phyloP scores from a whole-genome alignment of 75 land plant species.

The Azolla pinnata region DNA sequence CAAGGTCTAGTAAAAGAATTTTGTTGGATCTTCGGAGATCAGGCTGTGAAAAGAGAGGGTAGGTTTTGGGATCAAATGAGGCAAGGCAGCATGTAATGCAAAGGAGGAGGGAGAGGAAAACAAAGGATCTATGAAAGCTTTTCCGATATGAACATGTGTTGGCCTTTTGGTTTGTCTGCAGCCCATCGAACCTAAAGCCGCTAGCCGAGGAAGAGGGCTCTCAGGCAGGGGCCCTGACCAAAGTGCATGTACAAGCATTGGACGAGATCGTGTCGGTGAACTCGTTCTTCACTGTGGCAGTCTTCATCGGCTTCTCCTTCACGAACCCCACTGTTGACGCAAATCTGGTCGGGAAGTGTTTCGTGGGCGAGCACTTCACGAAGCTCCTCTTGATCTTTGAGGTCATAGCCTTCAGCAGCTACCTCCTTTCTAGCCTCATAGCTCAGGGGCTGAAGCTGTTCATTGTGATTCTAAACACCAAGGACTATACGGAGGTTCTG shows the following conservation, averaged over 20 bases:
- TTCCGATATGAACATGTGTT: too few relatives aligned
- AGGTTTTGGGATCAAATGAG: too few relatives aligned
- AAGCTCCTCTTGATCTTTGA: slow-evolving; percentile 58
- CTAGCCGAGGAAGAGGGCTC: too few relatives aligned
- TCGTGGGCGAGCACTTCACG: slow-evolving; percentile 15
- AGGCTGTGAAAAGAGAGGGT: too few relatives aligned
- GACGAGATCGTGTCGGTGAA: slow-evolving; percentile 84
- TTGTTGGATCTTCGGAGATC: too few relatives aligned
- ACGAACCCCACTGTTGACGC: slow-evolving; percentile 47
- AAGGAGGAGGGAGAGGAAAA: too few relatives aligned
- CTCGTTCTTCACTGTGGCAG: slow-evolving; percentile 82
- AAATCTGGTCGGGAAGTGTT: slow-evolving; percentile 20
- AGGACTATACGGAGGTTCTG: background rate
- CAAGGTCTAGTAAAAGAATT: too few relatives aligned
- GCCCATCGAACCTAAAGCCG: too few relatives aligned
- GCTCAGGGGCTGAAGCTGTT: slow-evolving; percentile 72
- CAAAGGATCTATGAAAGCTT: too few relatives aligned
- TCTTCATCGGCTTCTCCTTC: slow-evolving; percentile 66
- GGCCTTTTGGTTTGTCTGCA: too few relatives aligned
- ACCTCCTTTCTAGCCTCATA: slow-evolving; percentile 87
- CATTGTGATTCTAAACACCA: background rate
- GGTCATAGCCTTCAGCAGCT: slow-evolving; percentile 77
- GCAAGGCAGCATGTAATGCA: too few relatives aligned
- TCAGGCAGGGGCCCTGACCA: too few relatives aligned
- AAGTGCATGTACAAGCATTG: slow-evolving; percentile 62